Conservation (phyloP, 257 asterid species). For the Agastache rugosa region DNA sequence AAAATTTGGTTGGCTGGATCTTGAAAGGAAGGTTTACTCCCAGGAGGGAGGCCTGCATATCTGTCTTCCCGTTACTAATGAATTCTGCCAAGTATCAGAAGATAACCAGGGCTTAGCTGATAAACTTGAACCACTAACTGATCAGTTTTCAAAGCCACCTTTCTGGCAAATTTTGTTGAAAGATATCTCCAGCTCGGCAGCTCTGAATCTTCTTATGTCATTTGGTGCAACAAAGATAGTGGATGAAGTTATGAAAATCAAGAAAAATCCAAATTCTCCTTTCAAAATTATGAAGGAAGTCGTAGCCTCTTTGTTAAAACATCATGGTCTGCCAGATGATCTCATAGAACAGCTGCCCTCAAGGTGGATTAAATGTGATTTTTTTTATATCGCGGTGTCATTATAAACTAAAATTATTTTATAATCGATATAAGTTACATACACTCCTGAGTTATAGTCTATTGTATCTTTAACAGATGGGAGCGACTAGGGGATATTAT, state of each 20-base stretch:
- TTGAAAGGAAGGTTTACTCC: constrained; percentile 76
- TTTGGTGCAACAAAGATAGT: constrained; percentile 66
- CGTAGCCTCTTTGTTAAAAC: constrained; percentile 60
- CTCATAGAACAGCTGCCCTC: constrained; percentile 82
- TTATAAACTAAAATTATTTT: not conserved
- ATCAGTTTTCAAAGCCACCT: constrained; percentile 46
- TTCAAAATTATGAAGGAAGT: constrained; percentile 76
- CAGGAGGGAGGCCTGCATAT: constrained; percentile 64
- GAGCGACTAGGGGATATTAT: constrained; percentile 86
- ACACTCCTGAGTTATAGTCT: constrained; percentile 24
- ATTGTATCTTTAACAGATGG: constrained; percentile 66
- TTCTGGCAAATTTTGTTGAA: constrained; percentile 42
- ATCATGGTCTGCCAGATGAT: constrained; percentile 58
- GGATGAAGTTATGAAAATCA: constrained; percentile 67
- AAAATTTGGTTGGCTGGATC: constrained; percentile 90
- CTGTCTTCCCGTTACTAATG: constrained; percentile 76
- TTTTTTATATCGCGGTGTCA: not conserved
- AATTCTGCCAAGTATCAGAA: constrained; percentile 54
- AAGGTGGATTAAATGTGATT: constrained; percentile 50
- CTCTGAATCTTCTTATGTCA: constrained; percentile 59
- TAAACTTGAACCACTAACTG: constrained; percentile 36
- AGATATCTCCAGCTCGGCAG: constrained; percentile 60
- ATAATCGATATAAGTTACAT: constrained; percentile 25
- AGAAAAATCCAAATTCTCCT: constrained; percentile 70
- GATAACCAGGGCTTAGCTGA: constrained; percentile 44